Evolutionary conservation across 441 rosid species (phyloP), one percentile per base, ranked within the genome.

Genomic region (Jatropha multifida): DNA sequence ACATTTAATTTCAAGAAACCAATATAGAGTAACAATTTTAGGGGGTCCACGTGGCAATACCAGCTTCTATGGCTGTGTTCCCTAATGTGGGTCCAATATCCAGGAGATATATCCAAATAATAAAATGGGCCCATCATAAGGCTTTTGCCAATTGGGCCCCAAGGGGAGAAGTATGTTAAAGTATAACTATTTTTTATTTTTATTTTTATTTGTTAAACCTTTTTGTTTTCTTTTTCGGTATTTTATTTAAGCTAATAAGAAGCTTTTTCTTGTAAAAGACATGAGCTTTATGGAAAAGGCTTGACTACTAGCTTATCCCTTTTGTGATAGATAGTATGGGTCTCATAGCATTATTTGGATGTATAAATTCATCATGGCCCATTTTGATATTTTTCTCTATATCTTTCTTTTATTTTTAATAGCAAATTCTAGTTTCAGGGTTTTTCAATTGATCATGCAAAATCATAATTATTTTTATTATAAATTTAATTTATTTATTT

Each of bases 11-110:
- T 48, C 4, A 46, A 48, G 38, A 65, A 65, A 20, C 7, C 44
- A 26, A 51, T 37, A 52, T n/a, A 12, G 17, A 48, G 20, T 23
- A 49, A 44, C 41, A 70, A 37, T 69, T 73, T 41, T 18, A 23
- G 15, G 40, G 71, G 60, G 81, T 74, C 79, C 86, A 78, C 86
- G 83, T 80, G 88, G 85, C 78, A 65, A 64, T 65, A 73, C 55
- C 65, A 54, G 74, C 77, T 83, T 83, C 82, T 46, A 46, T 77
- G 60, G 23, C 77, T 74, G 48, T 83, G 79, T 74, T 44, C 58
- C 80, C 77, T 52, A 6, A 13, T 26, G 61, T 32, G 76, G 84
- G 76, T 42, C 84, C 86, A 46, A 46, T 32, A 1, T 18, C 79
- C 68, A 64, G 80, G 79, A 74, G 83, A 80, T 82, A 66, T 52